These are phyloP conservation scores for Fusarium sp. DNA, from an alignment of 2,329 filamentous ascomycete species.

Conservation along the genomic window DNA sequence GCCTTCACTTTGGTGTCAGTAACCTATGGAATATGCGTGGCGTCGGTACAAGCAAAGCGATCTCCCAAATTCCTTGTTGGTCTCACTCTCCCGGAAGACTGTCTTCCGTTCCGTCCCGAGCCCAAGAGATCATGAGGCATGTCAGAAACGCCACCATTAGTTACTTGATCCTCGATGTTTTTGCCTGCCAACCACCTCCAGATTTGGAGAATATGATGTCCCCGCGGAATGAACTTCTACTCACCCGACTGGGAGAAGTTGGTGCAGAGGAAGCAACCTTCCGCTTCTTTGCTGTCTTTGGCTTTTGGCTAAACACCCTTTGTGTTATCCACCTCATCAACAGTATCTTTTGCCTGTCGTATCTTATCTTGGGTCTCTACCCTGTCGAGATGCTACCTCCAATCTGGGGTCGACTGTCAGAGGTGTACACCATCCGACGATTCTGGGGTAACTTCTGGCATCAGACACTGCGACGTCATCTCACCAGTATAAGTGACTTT, in stretches of 20 bases:
- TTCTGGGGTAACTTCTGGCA: slow-evolving; percentile 41
- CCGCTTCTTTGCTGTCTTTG: slow-evolving; percentile 23
- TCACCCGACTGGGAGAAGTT: slow-evolving; percentile 15
- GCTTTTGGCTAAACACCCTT: slow-evolving; percentile 40
- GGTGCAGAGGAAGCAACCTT: slow-evolving; percentile 17
- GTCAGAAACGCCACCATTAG: slow-evolving; percentile 7
- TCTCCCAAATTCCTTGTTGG: slow-evolving; percentile 20
- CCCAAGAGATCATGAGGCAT: slow-evolving; percentile 19
- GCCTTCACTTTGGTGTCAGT: slow-evolving; percentile 11
- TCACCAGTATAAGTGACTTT: slow-evolving; percentile 27
- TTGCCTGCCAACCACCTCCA: slow-evolving; percentile 20
- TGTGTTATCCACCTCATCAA: slow-evolving; percentile 38
- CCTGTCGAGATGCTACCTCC: slow-evolving; percentile 32
- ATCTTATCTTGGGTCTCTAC: slow-evolving; percentile 15
- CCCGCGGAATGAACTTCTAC: slow-evolving; percentile 10
- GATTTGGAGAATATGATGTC: slow-evolving; percentile 29
- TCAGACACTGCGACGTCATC: slow-evolving; percentile 35
- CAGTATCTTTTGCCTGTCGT: slow-evolving; percentile 15
- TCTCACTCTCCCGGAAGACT: not conserved
- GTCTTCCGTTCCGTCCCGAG: slow-evolving; percentile 12
- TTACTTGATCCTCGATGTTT: slow-evolving; percentile 33
- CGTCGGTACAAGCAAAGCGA: slow-evolving; percentile 14
- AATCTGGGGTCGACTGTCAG: slow-evolving; percentile 28
- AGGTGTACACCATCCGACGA: slow-evolving; percentile 30
- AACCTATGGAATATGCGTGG: slow-evolving; percentile 39